Evolutionary conservation across 2,329 filamentous ascomycete species (phyloP).

Genomic region (Microdochium bolleyi): DNA sequence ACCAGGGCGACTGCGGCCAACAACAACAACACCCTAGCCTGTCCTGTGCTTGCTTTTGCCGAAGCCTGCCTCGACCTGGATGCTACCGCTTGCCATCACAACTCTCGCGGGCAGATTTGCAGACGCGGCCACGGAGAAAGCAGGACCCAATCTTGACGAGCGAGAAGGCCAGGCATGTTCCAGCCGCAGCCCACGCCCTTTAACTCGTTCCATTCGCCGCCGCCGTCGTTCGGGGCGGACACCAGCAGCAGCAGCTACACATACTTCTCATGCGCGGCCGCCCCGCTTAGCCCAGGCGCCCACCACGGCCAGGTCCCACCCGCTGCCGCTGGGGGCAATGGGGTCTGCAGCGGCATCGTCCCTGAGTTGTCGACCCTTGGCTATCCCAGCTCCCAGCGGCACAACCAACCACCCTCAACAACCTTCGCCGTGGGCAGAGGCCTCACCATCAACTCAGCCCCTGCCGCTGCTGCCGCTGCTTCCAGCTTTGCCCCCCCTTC

Average conservation of each 20-base stretch:
- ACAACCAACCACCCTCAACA: not conserved
- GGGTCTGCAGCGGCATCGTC: not conserved
- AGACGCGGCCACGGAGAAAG: too few species aligned
- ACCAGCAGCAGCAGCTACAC: conserved; percentile 18
- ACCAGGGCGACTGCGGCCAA: too few species aligned
- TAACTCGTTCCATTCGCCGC: conserved; percentile 29
- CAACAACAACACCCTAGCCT: too few species aligned
- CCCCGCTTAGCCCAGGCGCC: not conserved
- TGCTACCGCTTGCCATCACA: too few species aligned
- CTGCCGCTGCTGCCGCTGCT: not conserved
- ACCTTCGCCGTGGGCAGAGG: not conserved
- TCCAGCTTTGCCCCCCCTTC: not conserved
- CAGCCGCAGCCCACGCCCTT: conserved; percentile 44
- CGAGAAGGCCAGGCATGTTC: conserved; percentile 37
- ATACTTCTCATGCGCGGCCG: conserved; percentile 14
- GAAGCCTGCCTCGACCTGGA: too few species aligned
- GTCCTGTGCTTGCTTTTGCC: too few species aligned
- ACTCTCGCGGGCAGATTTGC: too few species aligned
- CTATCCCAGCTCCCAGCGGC: not conserved
- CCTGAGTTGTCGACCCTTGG: not conserved
- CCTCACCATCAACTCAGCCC: not conserved
- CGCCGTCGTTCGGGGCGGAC: conserved; percentile 29
- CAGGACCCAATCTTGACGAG: not conserved
- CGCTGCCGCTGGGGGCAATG: not conserved
- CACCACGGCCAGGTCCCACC: not conserved